Conservation (phyloP, 345 rosid species). For the Camelina neglecta region DNA sequence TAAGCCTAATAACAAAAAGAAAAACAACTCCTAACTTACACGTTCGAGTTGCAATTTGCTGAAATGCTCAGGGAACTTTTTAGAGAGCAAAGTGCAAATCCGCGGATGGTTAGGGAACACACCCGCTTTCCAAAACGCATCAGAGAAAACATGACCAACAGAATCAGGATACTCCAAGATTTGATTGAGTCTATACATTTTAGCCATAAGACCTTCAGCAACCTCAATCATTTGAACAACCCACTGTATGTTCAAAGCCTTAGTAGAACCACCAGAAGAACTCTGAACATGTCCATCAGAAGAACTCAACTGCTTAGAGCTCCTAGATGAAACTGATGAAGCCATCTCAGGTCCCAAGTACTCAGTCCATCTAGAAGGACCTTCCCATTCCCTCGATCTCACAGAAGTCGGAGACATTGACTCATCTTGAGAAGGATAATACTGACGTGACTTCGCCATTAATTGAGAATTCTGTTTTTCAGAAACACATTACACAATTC, state of each 20-base stretch:
- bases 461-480: constrained; percentile 6
- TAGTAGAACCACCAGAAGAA: constrained; percentile 64
- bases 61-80: constrained; percentile 95
- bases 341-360: constrained; percentile 80
- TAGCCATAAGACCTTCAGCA: constrained; percentile 96
- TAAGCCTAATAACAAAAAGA: background rate
- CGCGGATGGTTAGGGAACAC: constrained; percentile 86
- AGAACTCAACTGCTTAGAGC: constrained; percentile 60
- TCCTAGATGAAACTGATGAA: constrained; percentile 56
- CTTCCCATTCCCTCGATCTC: constrained; percentile 91
- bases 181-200: constrained; percentile 93
- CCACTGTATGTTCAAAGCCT: constrained; percentile 95
- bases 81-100: constrained; percentile 86
- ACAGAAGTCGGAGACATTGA: constrained; percentile 60
- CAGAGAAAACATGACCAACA: constrained; percentile 69
- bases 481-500: constrained; percentile 27
- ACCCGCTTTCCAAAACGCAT: constrained; percentile 94
- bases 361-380: constrained; percentile 95
- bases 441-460: constrained; percentile 77
- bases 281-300: constrained; percentile 69
- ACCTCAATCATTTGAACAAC: constrained; percentile 87
- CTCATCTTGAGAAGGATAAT: constrained; percentile 58
- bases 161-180: constrained; percentile 94
- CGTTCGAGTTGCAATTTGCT: constrained; percentile 95
- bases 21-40: constrained; percentile 54